Conservation (phyloP, 2,329 filamentous ascomycete genomes). For the Clonostachys sp. region DNA sequence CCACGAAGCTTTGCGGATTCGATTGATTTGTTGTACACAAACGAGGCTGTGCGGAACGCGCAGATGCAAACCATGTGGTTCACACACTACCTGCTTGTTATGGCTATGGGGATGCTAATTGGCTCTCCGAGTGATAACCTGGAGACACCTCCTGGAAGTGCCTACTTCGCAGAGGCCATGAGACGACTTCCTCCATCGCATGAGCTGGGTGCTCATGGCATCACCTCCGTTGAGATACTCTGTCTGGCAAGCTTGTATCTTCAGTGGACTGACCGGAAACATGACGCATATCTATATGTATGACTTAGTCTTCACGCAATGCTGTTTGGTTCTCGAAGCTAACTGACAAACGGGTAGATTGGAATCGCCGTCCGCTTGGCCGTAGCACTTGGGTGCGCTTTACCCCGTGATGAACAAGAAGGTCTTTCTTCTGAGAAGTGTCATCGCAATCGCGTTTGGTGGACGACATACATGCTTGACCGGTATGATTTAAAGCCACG, state of each 20-base stretch:
- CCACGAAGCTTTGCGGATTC: slow-evolving; percentile 15
- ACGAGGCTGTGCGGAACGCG: slow-evolving; percentile 4
- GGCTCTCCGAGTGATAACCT: slow-evolving; percentile 9
- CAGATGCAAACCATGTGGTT: slow-evolving; percentile 16
- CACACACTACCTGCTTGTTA: slow-evolving; percentile 17
- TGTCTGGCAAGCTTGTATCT: slow-evolving; percentile 15
- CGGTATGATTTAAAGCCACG: slow-evolving; percentile 6
- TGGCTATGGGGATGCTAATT: slow-evolving; percentile 20
- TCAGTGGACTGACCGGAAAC: slow-evolving; percentile 18
- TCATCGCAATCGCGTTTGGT: slow-evolving; percentile 17
- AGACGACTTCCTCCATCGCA: slow-evolving; percentile 13
- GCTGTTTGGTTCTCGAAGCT: background rate
- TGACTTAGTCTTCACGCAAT: background rate
- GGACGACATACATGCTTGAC: slow-evolving; percentile 21
- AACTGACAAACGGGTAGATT: slow-evolving; percentile 6
- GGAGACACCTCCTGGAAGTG: slow-evolving; percentile 11
- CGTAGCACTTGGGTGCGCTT: slow-evolving; percentile 14
- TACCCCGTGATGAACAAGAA: slow-evolving; percentile 14
- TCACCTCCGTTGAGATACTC: slow-evolving; percentile 16
- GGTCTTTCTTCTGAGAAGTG: slow-evolving; percentile 15
- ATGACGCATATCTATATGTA: slow-evolving; percentile 20
- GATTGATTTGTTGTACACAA: slow-evolving; percentile 14
- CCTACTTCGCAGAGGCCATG: slow-evolving; percentile 17
- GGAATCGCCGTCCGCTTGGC: slow-evolving; percentile 16
- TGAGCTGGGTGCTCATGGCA: slow-evolving; percentile 13